A percentile compares a stretch with the other conserved stretches of the same genome.
phyloP scores from a whole-genome alignment of 148 eudicot genomes.

The Selenicereus undatus region DNA sequence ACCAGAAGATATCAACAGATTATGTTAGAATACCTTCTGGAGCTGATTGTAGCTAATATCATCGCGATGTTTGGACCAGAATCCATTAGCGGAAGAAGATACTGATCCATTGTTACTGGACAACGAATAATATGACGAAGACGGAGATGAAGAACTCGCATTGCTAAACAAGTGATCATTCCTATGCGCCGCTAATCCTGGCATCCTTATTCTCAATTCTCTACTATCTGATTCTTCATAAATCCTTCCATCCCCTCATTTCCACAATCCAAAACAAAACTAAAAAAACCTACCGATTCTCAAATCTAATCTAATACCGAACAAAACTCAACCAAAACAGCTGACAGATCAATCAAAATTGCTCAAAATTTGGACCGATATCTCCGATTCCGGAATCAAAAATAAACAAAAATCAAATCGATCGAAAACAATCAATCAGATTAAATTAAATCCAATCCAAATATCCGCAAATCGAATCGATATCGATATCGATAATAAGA shows the following conservation, averaged over 20 bases:
- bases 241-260: slow-evolving; percentile 24
- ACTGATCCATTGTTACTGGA: slow-evolving; percentile 58
- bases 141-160: slow-evolving; percentile 22
- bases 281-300: neutral
- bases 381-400: neutral
- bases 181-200: slow-evolving; percentile 54
- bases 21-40: slow-evolving; percentile 57
- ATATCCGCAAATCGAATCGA: slow-evolving; percentile 15
- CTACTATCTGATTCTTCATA: slow-evolving; percentile 29
- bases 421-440: neutral
- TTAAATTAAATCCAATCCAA: slow-evolving; percentile 11
- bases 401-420: slow-evolving; percentile 6
- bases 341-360: slow-evolving; percentile 4
- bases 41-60: slow-evolving; percentile 77
- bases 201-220: slow-evolving; percentile 48
- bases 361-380: neutral
- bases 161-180: slow-evolving; percentile 42
- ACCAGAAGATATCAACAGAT: neutral
- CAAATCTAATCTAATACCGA: slow-evolving; percentile 13
- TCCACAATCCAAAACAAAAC: neutral
- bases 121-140: slow-evolving; percentile 36
- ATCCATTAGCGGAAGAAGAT: slow-evolving; percentile 50
- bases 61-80: slow-evolving; percentile 79
- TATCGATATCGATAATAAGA: slow-evolving; percentile 8
- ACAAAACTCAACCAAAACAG: slow-evolving; percentile 15